Base-by-base conservation (phyloP, 2,329 filamentous ascomycete genomes). In the Aphanocladium album region DNA sequence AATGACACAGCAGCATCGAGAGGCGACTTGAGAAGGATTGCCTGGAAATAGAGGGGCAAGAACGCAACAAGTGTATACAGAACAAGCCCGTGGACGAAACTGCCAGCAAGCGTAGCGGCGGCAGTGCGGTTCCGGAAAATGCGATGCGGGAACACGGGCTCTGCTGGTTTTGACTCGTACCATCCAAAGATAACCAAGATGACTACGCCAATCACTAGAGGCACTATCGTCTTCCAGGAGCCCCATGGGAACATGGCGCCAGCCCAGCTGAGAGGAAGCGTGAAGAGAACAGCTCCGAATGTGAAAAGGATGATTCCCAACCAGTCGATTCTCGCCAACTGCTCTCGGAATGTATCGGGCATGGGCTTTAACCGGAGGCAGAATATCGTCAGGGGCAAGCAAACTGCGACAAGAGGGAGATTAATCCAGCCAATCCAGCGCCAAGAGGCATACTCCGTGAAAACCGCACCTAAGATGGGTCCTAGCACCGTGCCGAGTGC, bases 351-450 rank as follows among this genome's bases (percentile, higher is more conserved):
- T 50, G 27, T 39, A 2, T 23, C 30, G 1, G 49, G 33, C 5
- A 65, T 45, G 5, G 43, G 55, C 7, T 45, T 41, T 5, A 67
- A 57, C 14, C 45, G 45, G 2, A 72, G 64, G 62, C 68, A 73
- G 55, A 71, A 65, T 50, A 68, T 46, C 2, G 64, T 39, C 41
- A 71, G 58, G 6, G 62, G 33, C 4, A 57, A n/a, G 5, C 55
- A 57, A 14, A 69, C n/a, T 6, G 62, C 69, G 11, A 69, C 27
- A 11, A 72, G 49, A 1, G 70, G 70, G 27, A 74, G 62, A 49
- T 73, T 73, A 19, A 74, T 67, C 70, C 70, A 74, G 25, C 70
- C 69, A 61, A 74, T 69, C 72, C 72, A 74, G 27, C 69, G 61
- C 71, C 72, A 71, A 17, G 58, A 52, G 14, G 58, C 64, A 39